A percentile compares a stretch with the other conserved stretches of the same genome.
Evolutionary conservation across 805 yeast genomes (phyloP).

Genomic region (Kodamaea leandrae): DNA sequence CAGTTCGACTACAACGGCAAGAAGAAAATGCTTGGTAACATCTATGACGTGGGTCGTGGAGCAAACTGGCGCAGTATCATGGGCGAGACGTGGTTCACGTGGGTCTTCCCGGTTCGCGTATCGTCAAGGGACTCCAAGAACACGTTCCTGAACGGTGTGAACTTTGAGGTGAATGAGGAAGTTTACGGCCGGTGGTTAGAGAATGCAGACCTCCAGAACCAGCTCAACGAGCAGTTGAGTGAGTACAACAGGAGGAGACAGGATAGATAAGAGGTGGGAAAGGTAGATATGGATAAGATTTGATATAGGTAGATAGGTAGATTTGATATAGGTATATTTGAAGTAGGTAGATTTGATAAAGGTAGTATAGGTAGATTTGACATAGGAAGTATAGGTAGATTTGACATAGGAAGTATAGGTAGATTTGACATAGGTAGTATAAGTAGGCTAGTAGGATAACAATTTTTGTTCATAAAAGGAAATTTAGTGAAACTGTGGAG

Average conservation of each 20-base stretch:
- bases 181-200: conserved; percentile 39
- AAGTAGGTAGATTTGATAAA: no score
- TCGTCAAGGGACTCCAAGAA: conserved; percentile 19
- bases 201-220: conserved; percentile 45
- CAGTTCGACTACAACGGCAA: conserved; percentile 40
- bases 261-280: neutral
- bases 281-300: neutral
- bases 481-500: no score
- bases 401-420: no score
- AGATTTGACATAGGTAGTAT: no score
- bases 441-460: no score
- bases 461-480: no score
- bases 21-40: conserved; percentile 53
- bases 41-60: conserved; percentile 68
- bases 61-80: conserved; percentile 67
- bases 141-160: conserved; percentile 45
- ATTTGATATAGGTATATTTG: no score
- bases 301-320: no score
- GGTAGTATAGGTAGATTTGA: no score
- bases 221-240: conserved; percentile 41
- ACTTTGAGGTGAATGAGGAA: conserved; percentile 46
- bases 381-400: no score
- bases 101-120: conserved; percentile 62
- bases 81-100: conserved; percentile 65
- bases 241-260: conserved; percentile 9